Evolutionary conservation across 257 asterid genomes (phyloP), one percentile per base, ranked within the genome.

Genomic region (Nicotiana sylvestris): DNA sequence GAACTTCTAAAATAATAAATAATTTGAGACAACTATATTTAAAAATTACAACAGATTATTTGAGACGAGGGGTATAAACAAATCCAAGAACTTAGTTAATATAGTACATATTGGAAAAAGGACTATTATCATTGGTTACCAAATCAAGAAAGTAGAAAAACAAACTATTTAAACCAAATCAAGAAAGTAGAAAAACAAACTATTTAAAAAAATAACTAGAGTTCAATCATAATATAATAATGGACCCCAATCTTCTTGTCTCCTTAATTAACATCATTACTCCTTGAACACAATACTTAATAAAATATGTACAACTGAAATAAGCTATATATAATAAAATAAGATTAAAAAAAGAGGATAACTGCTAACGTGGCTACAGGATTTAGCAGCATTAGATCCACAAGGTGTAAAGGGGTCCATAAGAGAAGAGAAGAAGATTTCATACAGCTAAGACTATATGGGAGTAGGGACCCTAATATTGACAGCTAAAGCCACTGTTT

Each of bases 341-440:
- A 43, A 43, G 51, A 43, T 2, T 6, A 6, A 57, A 18, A 29
- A 32, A 29, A 1, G 16, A 51, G 17, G 80, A 76, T 76, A 76
- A 51, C 16, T 76, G 80, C 64, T 2, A 51, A 76, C 64, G 80
- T 76, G 80, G 80, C 64, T 7, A 27, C 33, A 76, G 46, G 11
- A 76, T 49, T 51, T 51, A 76, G 64, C 80, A 76, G 80, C 53
- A 51, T 76, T 76, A 51, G 80, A 74, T 74, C 80, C 80, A 74
- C 80, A 74, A 46, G 62, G 62, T 74, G 61, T 6, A 49, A 74
- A 21, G 78, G 77, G 77, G 46, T 66, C 72, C 49, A 74, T 46
- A 49, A 21, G 25, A 74, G 5, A 25, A 46, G 79, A 72, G 30
- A 46, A 43, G 57, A 70, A 74, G 62, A 27, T 76, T 76, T 29